These are phyloP conservation scores for Ensete ventricosum DNA, from an alignment of 176 grass and related monocot species.

Conservation along the genomic window DNA sequence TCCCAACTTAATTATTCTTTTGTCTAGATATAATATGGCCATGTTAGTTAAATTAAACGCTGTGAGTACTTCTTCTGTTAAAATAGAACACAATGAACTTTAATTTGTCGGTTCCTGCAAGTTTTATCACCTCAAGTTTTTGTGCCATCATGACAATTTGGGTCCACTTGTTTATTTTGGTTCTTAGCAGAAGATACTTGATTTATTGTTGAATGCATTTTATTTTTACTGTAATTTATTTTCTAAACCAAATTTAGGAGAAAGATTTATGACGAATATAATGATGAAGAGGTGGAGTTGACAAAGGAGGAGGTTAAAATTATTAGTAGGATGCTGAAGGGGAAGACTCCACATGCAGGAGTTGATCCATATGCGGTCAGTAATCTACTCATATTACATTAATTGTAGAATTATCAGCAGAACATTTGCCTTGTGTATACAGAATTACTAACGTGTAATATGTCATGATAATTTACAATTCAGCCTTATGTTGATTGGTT, in stretches of 20 bases:
- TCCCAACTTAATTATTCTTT: not conserved
- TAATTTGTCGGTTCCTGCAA: not conserved
- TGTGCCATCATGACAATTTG: no score
- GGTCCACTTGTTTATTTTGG: no score
- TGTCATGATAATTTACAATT: not conserved
- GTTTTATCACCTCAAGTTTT: not conserved
- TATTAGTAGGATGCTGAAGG: slow-evolving; percentile 73
- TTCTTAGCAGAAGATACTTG: not conserved
- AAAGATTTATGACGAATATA: slow-evolving; percentile 77
- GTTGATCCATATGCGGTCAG: slow-evolving; percentile 90
- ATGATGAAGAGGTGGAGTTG: slow-evolving; percentile 85
- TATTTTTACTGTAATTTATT: slow-evolving; percentile 12
- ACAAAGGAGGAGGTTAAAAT: slow-evolving; percentile 79
- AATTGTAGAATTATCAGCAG: no score
- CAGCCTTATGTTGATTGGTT: slow-evolving; percentile 99
- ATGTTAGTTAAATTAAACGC: no score
- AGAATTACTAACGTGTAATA: slow-evolving; percentile 2
- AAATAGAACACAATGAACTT: not conserved
- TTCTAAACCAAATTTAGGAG: slow-evolving; percentile 38
- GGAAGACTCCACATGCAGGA: slow-evolving; percentile 73
- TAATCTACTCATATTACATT: not conserved
- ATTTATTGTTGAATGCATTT: slow-evolving; percentile 2
- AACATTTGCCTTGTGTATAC: not conserved
- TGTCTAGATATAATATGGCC: no score
- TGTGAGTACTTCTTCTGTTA: no score